Base-by-base conservation (phyloP, 179 eudicot species). In the Spergularia azorica region DNA sequence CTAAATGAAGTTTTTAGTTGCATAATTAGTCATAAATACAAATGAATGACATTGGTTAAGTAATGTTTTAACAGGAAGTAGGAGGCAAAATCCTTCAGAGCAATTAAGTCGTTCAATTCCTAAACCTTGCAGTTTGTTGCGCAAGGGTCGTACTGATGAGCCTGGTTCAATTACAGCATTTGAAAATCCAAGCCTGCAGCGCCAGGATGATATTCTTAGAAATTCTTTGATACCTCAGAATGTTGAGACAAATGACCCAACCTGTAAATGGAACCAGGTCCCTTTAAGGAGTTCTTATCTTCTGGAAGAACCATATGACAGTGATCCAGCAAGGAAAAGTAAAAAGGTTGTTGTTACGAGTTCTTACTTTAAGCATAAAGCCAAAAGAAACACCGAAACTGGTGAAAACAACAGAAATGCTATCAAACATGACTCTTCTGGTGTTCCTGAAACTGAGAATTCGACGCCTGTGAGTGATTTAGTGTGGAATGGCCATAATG, bases 201-300 rank as follows among this genome's bases (percentile, higher is more conserved):
- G 55, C 14, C 78, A 79, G 46, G 73, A 84, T 14, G 77, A 36
- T 54, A 71, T 76, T 20, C 70, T 78, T 39, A 83, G 81, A 64
- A 84, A 86, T 77, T 81, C 87, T 51, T 84, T 71, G 83, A 77
- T 88, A 52, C 79, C 70, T 81, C 79, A 78, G 26, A 88, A 79
- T 26, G 63, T 86, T 52, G 72, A 41, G 67, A 77, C 73, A 60
- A 76, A 48, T 67, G 81, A 75, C 63, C 41, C 77, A 18, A 75
- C 55, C 46, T 72, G 66, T 54, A 57, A 61, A 77, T 84, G 70
- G 67, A 72, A 84, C 56, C 77, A 73, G 5, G 74, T 55, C 15
- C 36, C 58, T 52, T 72, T 81, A 72, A 83, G 82, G 75, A 88
- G 91, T 84, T 87, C 92, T 70, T 88, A 86, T 84, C 82, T 91